phyloP scores from a whole-genome alignment of 148 eudicot species.

The Limonium bicolor region DNA sequence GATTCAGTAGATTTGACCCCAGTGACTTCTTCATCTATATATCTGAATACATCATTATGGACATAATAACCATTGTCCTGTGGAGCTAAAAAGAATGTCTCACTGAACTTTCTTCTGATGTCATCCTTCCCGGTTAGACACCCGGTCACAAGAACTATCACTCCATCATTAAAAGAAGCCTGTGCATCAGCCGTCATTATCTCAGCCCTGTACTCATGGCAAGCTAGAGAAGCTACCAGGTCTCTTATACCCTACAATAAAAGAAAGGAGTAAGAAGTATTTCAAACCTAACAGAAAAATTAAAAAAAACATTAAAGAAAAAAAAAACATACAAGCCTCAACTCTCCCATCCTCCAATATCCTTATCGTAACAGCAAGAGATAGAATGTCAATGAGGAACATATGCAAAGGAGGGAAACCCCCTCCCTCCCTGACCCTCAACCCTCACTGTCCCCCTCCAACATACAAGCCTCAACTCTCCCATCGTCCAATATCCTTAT shows the following conservation, averaged over 20 bases:
- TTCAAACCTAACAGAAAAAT: background rate
- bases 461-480: too few relatives aligned
- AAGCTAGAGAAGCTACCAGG: conserved; percentile 25
- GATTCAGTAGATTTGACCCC: too few relatives aligned
- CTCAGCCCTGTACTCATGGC: conserved; percentile 21
- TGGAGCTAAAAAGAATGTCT: conserved; percentile 59
- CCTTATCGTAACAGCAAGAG: too few relatives aligned
- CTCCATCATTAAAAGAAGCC: conserved; percentile 29
- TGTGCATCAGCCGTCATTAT: conserved; percentile 44
- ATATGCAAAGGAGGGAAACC: too few relatives aligned
- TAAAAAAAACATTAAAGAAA: background rate
- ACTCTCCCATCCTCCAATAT: too few relatives aligned
- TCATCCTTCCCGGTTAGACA: conserved; percentile 31
- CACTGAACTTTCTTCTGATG: conserved; percentile 34
- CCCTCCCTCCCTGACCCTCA: too few relatives aligned
- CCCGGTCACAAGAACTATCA: conserved; percentile 53
- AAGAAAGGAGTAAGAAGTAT: background rate
- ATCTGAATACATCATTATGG: conserved; percentile 47
- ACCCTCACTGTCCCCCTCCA: too few relatives aligned
- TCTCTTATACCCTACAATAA: conserved; percentile 43
- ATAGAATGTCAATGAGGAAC: too few relatives aligned
- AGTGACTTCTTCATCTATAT: conserved; percentile 18
- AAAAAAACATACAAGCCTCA: too few relatives aligned
- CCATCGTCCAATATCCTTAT: too few relatives aligned
- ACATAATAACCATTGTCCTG: conserved; percentile 46